Conservation (phyloP, 768 basidiomycete genomes). For the Serendipita sp. region DNA sequence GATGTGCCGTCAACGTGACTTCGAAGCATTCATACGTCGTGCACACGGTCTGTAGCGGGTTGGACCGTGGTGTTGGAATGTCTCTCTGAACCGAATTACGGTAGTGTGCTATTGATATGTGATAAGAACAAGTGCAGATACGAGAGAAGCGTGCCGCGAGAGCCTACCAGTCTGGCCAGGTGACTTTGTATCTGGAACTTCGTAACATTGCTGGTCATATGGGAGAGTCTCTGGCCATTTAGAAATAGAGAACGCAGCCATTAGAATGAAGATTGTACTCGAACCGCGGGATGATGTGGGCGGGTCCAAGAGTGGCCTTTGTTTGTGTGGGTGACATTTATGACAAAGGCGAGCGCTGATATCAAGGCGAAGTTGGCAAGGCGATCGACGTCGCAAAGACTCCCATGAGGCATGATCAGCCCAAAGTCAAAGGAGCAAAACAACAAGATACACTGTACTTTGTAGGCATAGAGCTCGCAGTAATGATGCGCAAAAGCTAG, state of each 20-base stretch:
- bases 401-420: no score
- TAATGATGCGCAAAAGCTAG: no score
- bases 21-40: slow-evolving; percentile 39
- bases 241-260: background rate
- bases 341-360: no score
- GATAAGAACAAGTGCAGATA: background rate
- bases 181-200: slow-evolving; percentile 62
- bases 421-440: no score
- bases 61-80: background rate
- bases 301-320: background rate
- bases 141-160: slow-evolving; percentile 7
- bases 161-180: slow-evolving; percentile 42
- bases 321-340: no score
- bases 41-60: background rate
- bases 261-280: background rate
- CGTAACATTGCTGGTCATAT: slow-evolving; percentile 33
- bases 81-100: slow-evolving; percentile 23
- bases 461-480: no score
- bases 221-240: background rate
- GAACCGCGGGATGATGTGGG: background rate
- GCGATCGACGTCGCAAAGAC: no score
- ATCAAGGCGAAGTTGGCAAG: no score
- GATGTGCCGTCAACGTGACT: slow-evolving; percentile 37
- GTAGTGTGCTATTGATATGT: slow-evolving; percentile 42
- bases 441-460: no score